Evolutionary conservation across 805 yeast species (phyloP), one percentile per base, ranked within the genome.

Genomic region (Sungouiozyma intestinalis): DNA sequence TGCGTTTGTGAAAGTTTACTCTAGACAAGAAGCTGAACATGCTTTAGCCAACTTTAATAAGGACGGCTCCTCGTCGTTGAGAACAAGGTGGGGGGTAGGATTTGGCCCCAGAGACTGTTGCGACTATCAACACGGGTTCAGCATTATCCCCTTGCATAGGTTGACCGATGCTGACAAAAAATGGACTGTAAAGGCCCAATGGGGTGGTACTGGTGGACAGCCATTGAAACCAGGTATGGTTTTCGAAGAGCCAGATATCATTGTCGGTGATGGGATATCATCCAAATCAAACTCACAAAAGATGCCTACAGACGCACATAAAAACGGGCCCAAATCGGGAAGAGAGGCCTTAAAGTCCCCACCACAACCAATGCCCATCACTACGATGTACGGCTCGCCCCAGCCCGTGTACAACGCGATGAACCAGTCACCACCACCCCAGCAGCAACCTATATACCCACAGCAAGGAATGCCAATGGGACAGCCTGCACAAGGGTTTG

Each of bases 61-160:
- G 51, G 80, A 79, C 47, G 81, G 82, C 34, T 62, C 74, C 8
- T 65, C 58, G 67, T 76, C 51, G 60, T 68, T 92, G 51, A 76
- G 97, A 64, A 85, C 94, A 3, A 75, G 96, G 59, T 92, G 98
- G 98, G 98, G 97, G 51, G 97, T 92, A 48, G 98, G 98, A 1
- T 92, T 84, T 57, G 98, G 98, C 3, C 98, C 98, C 42, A 78
- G 98, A 68, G 97, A 92, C 62, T 90, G 97, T 68, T 85, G 95
- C 62, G 94, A 92, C 64, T 92, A 92, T 64, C 88, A 81, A 57
- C 81, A 81, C 44, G 98, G 98, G 47, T 72, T 81, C 33, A 82
- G 95, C 46, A 75, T 87, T 32, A 86, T 92, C 47, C 96, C 97
- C 14, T 66, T 92, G 39, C 76, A 75, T 45, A 76, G 96, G 54